These are phyloP conservation scores for Vaccinium darrowii DNA, from an alignment of 148 eudicot species.

Conservation along the genomic window DNA sequence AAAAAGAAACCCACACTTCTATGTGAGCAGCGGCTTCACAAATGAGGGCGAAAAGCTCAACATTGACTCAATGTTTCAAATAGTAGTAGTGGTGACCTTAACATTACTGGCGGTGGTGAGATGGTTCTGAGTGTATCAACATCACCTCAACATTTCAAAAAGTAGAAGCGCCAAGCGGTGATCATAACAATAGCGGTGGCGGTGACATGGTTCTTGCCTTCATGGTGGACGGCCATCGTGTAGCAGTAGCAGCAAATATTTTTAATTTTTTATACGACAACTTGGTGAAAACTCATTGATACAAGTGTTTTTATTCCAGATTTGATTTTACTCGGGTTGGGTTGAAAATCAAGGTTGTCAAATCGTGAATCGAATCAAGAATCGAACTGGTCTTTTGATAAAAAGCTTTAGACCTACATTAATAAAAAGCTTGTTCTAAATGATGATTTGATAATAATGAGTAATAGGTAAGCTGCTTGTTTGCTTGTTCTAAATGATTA, in stretches of 20 bases:
- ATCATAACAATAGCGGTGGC: neutral
- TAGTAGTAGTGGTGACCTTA: neutral
- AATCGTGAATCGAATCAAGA: too few relatives aligned
- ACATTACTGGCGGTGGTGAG: neutral
- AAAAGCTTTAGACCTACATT: too few relatives aligned
- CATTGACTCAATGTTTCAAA: neutral
- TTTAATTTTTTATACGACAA: neutral
- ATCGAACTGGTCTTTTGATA: too few relatives aligned
- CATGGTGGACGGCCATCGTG: neutral
- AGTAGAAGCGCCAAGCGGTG: neutral
- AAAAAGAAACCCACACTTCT: neutral
- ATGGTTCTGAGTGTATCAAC: neutral
- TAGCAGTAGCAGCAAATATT: neutral
- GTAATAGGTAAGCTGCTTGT: too few relatives aligned
- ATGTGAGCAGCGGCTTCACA: neutral
- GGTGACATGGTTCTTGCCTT: neutral
- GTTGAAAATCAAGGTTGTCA: neutral
- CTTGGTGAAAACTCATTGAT: neutral
- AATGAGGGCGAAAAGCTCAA: neutral
- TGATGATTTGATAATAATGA: too few relatives aligned
- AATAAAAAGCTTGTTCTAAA: too few relatives aligned
- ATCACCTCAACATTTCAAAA: neutral
- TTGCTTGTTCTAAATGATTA: too few relatives aligned
- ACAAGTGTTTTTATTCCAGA: neutral
- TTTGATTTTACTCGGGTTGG: neutral